Evolutionary conservation across 169 alveolate genomes (phyloP), one percentile per base, ranked within the genome.

Genomic region (Amoebophrya sp.): DNA sequence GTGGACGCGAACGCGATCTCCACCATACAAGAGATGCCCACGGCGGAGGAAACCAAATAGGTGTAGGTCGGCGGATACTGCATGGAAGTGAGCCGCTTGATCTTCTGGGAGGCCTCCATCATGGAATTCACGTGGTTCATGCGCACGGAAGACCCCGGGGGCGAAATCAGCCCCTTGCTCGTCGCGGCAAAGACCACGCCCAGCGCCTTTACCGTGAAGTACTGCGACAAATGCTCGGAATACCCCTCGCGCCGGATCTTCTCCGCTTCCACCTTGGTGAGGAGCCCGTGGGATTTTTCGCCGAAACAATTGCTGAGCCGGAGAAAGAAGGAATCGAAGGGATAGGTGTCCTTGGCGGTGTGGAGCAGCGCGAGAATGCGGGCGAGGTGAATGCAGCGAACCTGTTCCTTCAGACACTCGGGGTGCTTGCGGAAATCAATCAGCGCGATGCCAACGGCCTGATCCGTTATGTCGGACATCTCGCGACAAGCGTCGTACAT

Each of bases 1-100:
- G 78, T 58, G 39, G 78, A 58, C 29, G 78, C 78, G 78, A 58
- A 58, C 4, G 78, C 78, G 78, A 58, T 58, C 23, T 58, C 78
- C 78, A 58, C 34, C 38, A 58, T 16, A 58, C 78, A 58, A 16
- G 39, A 23, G 23, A 58, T 58, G 29, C 78, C 78, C 4, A 58
- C 78, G 26, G 78, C 23, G 34, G 39, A 23, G 78, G 39, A 23
- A 10, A 58, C 78, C 23, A 58, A 58, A n/a, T 58, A 58, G 39
- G 78, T 58, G 78, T 58, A 58, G 34, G 78, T 58, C 78, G 78
- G 78, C 34, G 78, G 78, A 16, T 58, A 58, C 78, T 58, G 78
- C 78, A 58, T 58, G 26, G 78, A 16, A 23, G 34, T n/a, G 10
- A 58, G 34, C 23, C 38, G 34, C 78, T n/a, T 16, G 2, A 58